Base-by-base conservation (phyloP, 768 basidiomycete species). In the Termitomyces sp. region DNA sequence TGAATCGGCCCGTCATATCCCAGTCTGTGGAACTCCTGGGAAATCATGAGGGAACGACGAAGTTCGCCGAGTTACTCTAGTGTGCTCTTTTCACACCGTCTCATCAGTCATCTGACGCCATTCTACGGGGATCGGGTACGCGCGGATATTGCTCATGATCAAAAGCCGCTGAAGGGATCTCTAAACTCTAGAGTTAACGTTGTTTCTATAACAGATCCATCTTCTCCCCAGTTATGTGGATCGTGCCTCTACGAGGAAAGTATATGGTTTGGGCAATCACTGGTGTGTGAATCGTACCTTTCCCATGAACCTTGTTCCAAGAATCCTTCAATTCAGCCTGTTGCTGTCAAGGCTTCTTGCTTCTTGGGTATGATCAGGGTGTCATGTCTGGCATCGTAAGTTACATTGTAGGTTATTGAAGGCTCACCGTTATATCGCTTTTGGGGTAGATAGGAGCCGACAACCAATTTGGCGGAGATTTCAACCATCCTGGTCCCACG, bases 341-440 rank as follows among this genome's bases (percentile, higher is more conserved):
- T 58, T 76, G 76, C 60, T 76, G 74, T 56, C 74, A 74, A 60
- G 76, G 75, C 1, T 75, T 76, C 59, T 62, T 75, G 20, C 72
- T 76, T 18, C 61, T 69, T 26, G 74, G 73, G 1, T 75, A 76
- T 59, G 75, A 75, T 63, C 74, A 76, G 61, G 75, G 75, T 16
- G 75, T 77, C 32, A 77, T 77, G 75, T 76, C 75, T 33, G 75
- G 75, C 9, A 74, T 76, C 36, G 75, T 75, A 26, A 20, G 61
- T 46, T 10, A 4, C 14, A 12, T 35, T 36, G 55, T 32, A 66
- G 47, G 12, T 33, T 50, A 18, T 28, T 40, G 30, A 2, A 9
- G 14, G 10, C 50, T 38, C 16, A 5, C 33, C 35, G 9, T 23
- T 32, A 33, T 32, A 33, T 26, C 32, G 16, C 28, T 36, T 23